Evolutionary conservation across 257 asterid genomes (phyloP).

Genomic region (Rehmannia glutinosa): DNA sequence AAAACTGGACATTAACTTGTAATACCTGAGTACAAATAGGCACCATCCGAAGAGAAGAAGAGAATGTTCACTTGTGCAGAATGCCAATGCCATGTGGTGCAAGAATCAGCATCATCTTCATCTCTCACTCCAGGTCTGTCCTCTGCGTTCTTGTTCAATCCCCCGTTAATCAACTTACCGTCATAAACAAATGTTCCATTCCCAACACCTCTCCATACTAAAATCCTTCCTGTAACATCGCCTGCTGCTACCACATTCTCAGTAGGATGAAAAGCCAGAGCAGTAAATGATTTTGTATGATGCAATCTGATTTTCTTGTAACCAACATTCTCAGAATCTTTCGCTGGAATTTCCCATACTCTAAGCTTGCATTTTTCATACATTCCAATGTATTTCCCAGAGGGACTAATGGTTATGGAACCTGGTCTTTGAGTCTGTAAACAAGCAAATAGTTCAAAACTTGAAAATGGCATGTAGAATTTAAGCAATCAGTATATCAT

Average conservation of each 20-base stretch:
- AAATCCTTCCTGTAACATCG: conserved; percentile 84
- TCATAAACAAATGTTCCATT: conserved; percentile 26
- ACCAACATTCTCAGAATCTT: conserved; percentile 46
- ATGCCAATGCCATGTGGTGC: conserved; percentile 99
- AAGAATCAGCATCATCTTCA: conserved; percentile 76
- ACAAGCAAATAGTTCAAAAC: conserved; percentile 6
- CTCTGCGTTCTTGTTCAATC: conserved; percentile 34
- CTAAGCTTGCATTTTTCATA: conserved; percentile 57
- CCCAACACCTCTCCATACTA: conserved; percentile 93
- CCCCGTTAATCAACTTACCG: conserved; percentile 30
- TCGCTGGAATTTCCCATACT: conserved; percentile 77
- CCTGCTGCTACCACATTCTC: conserved; percentile 89
- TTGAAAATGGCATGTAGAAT: conserved; percentile 3
- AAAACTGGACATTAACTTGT: background rate
- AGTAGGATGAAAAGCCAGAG: conserved; percentile 90
- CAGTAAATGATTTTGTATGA: conserved; percentile 67
- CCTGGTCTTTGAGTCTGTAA: conserved; percentile 51
- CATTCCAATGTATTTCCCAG: conserved; percentile 66
- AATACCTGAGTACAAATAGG: conserved; percentile 89
- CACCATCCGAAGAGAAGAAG: conserved; percentile 93
- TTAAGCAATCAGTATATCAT: background rate
- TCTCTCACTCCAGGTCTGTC: conserved; percentile 83
- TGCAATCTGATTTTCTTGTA: conserved; percentile 61
- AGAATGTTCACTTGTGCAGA: conserved; percentile 75
- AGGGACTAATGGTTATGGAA: conserved; percentile 44